phyloP scores from a whole-genome alignment of 2,329 filamentous ascomycete genomes.

The Lecanosticta acicola region DNA sequence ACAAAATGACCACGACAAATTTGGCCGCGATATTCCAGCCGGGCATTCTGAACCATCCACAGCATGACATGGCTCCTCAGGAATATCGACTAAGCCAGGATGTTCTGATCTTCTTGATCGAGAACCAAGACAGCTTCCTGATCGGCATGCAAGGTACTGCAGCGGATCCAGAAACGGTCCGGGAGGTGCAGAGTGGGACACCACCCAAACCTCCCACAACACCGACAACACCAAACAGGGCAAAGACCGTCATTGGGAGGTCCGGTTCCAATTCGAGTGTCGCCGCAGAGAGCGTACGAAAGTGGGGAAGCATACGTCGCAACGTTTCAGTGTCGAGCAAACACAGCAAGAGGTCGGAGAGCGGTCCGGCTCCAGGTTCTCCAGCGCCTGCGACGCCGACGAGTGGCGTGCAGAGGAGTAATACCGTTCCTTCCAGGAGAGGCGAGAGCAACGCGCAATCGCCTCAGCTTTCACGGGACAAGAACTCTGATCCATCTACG shows the following conservation, averaged over 20 bases:
- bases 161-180: conserved; percentile 74
- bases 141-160: conserved; percentile 98
- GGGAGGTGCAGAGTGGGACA: conserved; percentile 64
- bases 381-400: conserved; percentile 37
- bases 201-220: conserved; percentile 47
- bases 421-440: conserved; percentile 87
- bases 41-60: conserved; percentile 87
- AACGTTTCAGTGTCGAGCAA: conserved; percentile 93
- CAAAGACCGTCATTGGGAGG: conserved; percentile 59
- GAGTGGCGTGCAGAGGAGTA: conserved; percentile 67
- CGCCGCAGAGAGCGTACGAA: conserved; percentile 78
- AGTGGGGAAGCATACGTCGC: conserved; percentile 70
- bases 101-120: conserved; percentile 94
- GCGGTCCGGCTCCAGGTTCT: conserved; percentile 63
- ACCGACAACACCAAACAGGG: conserved; percentile 36
- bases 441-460: conserved; percentile 57
- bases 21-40: conserved; percentile 96
- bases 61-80: conserved; percentile 89
- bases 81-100: conserved; percentile 95
- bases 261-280: conserved; percentile 85
- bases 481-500: conserved; percentile 50
- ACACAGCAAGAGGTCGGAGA: conserved; percentile 70
- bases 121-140: conserved; percentile 96
- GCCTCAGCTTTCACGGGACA: conserved; percentile 55
- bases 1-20: conserved; percentile 94